Base-by-base conservation (phyloP, 495 filamentous ascomycete genomes). In the Halenospora varia region DNA sequence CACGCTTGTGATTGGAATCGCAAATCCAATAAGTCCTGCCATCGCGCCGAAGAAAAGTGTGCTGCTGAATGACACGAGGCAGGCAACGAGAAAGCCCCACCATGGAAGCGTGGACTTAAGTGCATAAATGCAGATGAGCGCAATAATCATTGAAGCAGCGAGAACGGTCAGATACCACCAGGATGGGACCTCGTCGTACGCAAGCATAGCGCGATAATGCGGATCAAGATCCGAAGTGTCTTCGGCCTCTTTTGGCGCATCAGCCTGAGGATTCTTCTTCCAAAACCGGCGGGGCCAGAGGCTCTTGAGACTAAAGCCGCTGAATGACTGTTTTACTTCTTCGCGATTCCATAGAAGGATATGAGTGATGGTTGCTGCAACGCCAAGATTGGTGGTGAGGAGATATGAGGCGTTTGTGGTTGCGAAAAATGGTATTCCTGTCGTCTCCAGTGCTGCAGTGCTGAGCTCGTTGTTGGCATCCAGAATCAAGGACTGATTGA, bases 91-190 rank as follows among this genome's bases (percentile, higher is more conserved):
- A 54, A 79, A 84, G 1, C 73, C 81, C 82, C 80, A 84, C 25
- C 61, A 74, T 1, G 82, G 77, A 13, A 84, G 68, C 0, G 78
- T 79, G 22, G 75, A 73, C 3, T 79, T 63, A 42, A 75, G 73
- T 57, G 72, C 71, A 50, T 77, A 68, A 26, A 73, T 71, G 15
- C 72, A 71, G 39, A 75, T 66, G 10, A 84, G 61, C 4, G 79
- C 82, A 2, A 80, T 64, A 25, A 78, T 49, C 41, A 81, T 76
- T 40, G 73, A 78, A 22, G 71, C 26, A 20, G 77, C 57, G 10
- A 84, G 67, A 1, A 82, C 61, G 0, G 56, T 49, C 0, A 64
- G 56, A 42, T 78, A 85, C 82, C 82, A 84, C 79, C 77, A 82
- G 62, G 67, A 66, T 9, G 82, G 80, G 2, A 71, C 66, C 58